These are phyloP conservation scores for Leccinum disarticulatum DNA, from an alignment of 768 basidiomycete genomes.

Conservation along the genomic window DNA sequence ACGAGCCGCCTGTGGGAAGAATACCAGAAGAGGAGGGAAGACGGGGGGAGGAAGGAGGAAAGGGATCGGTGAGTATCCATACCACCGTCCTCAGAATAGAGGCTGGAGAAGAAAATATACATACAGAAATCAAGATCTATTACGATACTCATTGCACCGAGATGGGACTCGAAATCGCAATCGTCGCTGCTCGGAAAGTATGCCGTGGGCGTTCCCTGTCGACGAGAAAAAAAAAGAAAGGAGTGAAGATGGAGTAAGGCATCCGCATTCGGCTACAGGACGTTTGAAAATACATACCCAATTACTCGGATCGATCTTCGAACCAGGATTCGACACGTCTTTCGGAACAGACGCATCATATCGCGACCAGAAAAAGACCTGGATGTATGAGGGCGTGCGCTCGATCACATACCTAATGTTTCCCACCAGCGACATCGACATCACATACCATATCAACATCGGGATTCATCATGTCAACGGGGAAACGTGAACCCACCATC, in stretches of 20 bases:
- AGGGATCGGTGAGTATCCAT: neutral
- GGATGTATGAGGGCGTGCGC: constrained; percentile 32
- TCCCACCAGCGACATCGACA: neutral
- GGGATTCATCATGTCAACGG: neutral
- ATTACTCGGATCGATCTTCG: constrained; percentile 13
- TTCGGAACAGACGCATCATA: constrained; percentile 29
- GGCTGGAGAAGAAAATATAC: neutral
- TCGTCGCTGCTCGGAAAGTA: constrained; percentile 54
- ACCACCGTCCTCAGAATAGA: neutral
- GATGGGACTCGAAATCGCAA: constrained; percentile 57
- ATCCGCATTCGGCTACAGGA: neutral
- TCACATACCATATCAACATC: neutral
- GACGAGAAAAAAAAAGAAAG: neutral
- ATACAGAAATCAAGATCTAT: constrained; percentile 47
- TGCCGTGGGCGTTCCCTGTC: constrained; percentile 58
- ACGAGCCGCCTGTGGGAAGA: constrained; percentile 23
- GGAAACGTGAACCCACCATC: constrained; percentile 27
- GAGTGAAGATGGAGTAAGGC: neutral
- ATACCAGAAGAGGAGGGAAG: neutral
- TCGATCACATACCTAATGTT: constrained; percentile 38
- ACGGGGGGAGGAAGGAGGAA: neutral
- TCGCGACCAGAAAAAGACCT: constrained; percentile 42
- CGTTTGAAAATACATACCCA: constrained; percentile 24
- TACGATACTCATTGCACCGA: constrained; percentile 60
- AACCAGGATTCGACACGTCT: constrained; percentile 30